phyloP scores from a whole-genome alignment of 2,329 filamentous ascomycete genomes.

The Epicoccum sorghinum region DNA sequence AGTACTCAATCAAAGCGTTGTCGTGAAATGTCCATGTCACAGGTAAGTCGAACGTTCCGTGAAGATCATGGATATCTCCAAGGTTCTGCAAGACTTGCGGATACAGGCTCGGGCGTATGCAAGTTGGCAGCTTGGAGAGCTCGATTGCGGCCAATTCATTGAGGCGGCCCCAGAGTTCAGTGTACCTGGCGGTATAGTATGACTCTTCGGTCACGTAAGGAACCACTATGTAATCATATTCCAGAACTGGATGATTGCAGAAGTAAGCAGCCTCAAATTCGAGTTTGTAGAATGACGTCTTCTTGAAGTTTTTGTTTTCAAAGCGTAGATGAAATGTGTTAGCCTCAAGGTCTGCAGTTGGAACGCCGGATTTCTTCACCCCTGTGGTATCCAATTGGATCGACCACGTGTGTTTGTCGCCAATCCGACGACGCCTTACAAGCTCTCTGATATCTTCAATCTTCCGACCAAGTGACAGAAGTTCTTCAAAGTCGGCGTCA shows the following conservation, averaged over 20 bases:
- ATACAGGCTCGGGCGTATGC: not conserved
- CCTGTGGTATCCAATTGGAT: not conserved
- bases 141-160: not conserved
- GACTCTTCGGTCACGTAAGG: too few relatives aligned
- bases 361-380: not conserved
- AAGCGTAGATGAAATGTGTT: not conserved
- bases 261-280: too few relatives aligned
- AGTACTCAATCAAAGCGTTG: not conserved
- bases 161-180: not conserved
- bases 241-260: not conserved
- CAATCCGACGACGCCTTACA: constrained; percentile 2
- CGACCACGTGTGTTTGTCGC: constrained; percentile 12
- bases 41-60: not conserved
- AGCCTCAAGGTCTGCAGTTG: not conserved
- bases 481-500: not conserved
- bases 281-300: too few relatives aligned
- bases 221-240: not conserved
- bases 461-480: not conserved
- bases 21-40: not conserved
- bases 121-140: not conserved
- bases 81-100: not conserved
- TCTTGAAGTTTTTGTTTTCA: too few relatives aligned
- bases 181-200: too few relatives aligned
- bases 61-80: not conserved
- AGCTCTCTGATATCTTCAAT: not conserved